Evolutionary conservation across 371 early-diverging fungal species (phyloP).

Genomic region (Actinomortierella wolfii): DNA sequence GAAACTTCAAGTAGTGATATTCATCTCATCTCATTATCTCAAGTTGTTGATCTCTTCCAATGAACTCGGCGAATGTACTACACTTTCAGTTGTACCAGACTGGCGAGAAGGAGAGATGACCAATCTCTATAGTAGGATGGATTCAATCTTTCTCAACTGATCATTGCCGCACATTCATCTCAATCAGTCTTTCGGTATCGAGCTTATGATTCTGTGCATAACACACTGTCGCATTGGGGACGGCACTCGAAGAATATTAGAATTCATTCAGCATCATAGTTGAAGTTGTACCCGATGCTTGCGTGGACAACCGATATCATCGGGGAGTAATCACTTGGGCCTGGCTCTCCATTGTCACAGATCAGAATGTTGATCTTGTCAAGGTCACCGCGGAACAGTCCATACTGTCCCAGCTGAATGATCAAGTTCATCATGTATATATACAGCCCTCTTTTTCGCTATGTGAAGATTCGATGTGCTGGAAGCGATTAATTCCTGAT

Average conservation of each 20-base stretch:
- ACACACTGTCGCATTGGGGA: constrained; percentile 85
- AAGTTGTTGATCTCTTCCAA: constrained; percentile 56
- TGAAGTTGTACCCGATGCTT: constrained; percentile 94
- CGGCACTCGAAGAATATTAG: constrained; percentile 91
- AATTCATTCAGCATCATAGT: constrained; percentile 99
- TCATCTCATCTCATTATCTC: too few relatives aligned
- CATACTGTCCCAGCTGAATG: constrained; percentile 92
- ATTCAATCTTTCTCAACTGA: background rate
- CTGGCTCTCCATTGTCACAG: constrained; percentile 77
- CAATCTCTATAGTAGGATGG: constrained; percentile 15
- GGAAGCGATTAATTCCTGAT: too few relatives aligned
- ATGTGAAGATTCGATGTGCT: too few relatives aligned
- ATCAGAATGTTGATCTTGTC: constrained; percentile 99
- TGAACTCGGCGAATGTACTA: constrained; percentile 31
- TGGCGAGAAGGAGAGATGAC: constrained; percentile 36
- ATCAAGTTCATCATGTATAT: constrained; percentile 93
- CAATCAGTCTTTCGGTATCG: constrained; percentile 83
- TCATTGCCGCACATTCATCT: constrained; percentile 82
- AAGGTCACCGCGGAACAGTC: constrained; percentile 99
- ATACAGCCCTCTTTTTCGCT: constrained; percentile 94
- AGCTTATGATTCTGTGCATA: constrained; percentile 89
- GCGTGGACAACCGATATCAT: constrained; percentile 96
- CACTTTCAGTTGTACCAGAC: constrained; percentile 40
- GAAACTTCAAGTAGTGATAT: too few relatives aligned
- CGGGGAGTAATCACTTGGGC: constrained; percentile 99